Evolutionary conservation across 2,329 filamentous ascomycete species (phyloP), one percentile per base, ranked within the genome.

Genomic region (Neocatenulostroma microsporum): DNA sequence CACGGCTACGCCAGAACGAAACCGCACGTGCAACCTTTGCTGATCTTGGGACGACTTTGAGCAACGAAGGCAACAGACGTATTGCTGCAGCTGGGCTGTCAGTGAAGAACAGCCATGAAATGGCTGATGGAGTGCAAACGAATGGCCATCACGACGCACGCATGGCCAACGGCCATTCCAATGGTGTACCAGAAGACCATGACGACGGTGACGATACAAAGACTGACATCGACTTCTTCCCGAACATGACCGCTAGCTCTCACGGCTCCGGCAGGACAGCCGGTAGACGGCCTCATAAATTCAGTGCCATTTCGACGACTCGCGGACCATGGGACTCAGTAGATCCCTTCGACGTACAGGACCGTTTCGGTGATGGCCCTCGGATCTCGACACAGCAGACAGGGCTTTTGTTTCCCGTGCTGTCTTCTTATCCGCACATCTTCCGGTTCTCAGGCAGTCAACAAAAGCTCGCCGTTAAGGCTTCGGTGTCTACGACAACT

Each of bases 351-450:
- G 54, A 41, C 44, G 38, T 46, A 2, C 41, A 41, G 13, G 61
- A 60, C 34, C 53, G 53, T 12, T 48, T 53, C 21, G 39, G 41
- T 3, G 21, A 40, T 6, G 59, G 56, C 15, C 58, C 62, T 20
- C 34, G 53, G 12, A 43, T 41, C 3, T 44, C 44, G 5, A 48
- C 44, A 12, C 45, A 74, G 50, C 62, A 69, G 30, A 62, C 62
- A 27, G 43, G 62, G 2, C 68, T 89, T 6, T 65, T 73, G 1
- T 91, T 87, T 53, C 87, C 89, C 1, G 55, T 88, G 19, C 71
- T 94, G 21, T 80, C 91, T 55, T 94, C 86, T 57, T 95, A 84
- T 55, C 91, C 91, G 1, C 65, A 67, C 20, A 81, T 95, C 36
- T 86, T 88, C 58, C 57, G 69, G 13, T 62, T 69, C 34, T 57